phyloP scores from a whole-genome alignment of 495 filamentous ascomycete species.

The Chaetomidium leptoderma region DNA sequence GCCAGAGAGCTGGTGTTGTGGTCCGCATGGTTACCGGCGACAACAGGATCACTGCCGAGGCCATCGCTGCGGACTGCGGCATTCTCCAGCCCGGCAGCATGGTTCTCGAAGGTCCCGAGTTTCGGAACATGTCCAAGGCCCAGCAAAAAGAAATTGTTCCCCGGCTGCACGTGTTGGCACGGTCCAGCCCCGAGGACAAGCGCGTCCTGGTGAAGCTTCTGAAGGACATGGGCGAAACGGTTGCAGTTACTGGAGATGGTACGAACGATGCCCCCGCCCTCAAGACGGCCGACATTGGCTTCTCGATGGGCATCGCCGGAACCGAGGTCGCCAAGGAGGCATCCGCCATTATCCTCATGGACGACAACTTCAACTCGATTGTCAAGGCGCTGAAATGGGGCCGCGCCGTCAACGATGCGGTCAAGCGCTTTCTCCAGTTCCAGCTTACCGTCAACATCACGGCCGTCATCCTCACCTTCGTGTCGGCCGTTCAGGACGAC shows the following conservation, averaged over 20 bases:
- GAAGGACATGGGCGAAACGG: slow-evolving; percentile 71
- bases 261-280: slow-evolving; percentile 88
- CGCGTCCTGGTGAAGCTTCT: slow-evolving; percentile 70
- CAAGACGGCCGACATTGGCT: slow-evolving; percentile 81
- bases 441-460: slow-evolving; percentile 91
- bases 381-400: slow-evolving; percentile 89
- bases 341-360: slow-evolving; percentile 85
- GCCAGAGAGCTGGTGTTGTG: slow-evolving; percentile 71
- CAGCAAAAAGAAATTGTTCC: slow-evolving; percentile 72
- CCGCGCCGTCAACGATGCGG: slow-evolving; percentile 83
- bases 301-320: slow-evolving; percentile 88
- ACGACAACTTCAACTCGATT: slow-evolving; percentile 85
- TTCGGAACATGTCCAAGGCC: slow-evolving; percentile 67
- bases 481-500: slow-evolving; percentile 68
- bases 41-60: slow-evolving; percentile 74
- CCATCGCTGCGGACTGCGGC: slow-evolving; percentile 79
- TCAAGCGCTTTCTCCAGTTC: slow-evolving; percentile 87
- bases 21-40: slow-evolving; percentile 92
- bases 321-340: slow-evolving; percentile 94
- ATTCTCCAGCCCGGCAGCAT: slow-evolving; percentile 70
- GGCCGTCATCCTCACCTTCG: slow-evolving; percentile 76
- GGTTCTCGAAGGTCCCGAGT: slow-evolving; percentile 79
- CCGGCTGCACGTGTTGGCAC: slow-evolving; percentile 73
- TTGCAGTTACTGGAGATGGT: slow-evolving; percentile 83
- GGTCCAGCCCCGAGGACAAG: slow-evolving; percentile 86